These are phyloP conservation scores for Desmodesmus armatus DNA, from an alignment of 139 green algal species.

Conservation along the genomic window DNA sequence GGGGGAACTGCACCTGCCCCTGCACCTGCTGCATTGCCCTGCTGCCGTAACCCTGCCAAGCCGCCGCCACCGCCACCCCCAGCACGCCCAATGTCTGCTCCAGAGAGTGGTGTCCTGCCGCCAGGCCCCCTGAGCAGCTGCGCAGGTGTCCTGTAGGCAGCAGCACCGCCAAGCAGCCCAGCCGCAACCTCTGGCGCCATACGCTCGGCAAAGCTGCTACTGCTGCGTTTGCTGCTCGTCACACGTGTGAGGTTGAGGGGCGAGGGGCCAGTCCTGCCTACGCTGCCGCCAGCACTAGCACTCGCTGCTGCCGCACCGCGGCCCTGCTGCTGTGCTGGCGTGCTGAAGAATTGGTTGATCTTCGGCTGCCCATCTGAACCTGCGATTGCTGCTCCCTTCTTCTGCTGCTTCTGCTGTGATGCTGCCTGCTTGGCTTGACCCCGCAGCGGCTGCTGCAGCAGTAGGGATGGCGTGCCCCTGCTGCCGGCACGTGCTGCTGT, in stretches of 20 bases:
- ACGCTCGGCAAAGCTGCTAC: neutral
- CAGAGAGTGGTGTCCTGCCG: too few relatives aligned
- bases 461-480: neutral
- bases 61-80: too few relatives aligned
- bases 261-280: neutral
- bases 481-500: neutral
- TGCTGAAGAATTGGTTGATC: neutral
- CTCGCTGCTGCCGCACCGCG: neutral
- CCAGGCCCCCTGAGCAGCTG: too few relatives aligned
- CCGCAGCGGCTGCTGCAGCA: conserved; percentile 5
- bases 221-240: neutral
- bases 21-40: conserved; percentile 40
- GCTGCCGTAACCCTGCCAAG: conserved; percentile 2
- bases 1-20: conserved; percentile 5
- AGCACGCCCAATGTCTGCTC: too few relatives aligned
- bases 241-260: neutral
- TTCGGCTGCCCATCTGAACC: neutral
- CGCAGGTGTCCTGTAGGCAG: too few relatives aligned
- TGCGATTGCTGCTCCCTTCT: neutral
- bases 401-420: neutral
- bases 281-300: neutral
- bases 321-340: neutral
- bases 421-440: neutral
- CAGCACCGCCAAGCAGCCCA: too few relatives aligned
- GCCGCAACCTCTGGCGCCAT: too few relatives aligned